Evolutionary conservation across 352 stramenopile species (phyloP), one percentile per base, ranked within the genome.

Genomic region (Globisporangium cederbergense): DNA sequence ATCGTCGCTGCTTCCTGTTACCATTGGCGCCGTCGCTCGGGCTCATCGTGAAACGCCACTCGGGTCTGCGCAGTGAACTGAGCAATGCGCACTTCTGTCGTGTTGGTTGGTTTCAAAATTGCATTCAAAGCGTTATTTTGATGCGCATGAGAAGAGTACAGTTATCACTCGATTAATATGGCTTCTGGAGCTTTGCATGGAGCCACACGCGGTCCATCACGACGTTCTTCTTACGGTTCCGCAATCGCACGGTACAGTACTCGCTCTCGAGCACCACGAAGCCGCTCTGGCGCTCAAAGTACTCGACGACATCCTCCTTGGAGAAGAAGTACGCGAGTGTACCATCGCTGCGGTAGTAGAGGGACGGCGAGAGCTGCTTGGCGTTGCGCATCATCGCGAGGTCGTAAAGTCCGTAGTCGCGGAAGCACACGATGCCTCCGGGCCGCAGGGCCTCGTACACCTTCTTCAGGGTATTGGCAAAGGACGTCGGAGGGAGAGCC

Each of bases 321-420:
- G 81, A 94, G 71, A 94, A 94, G 54, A 91, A 92, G 67, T 74
- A 90, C 7, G 83, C 85, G 38, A 94, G 76, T 34, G 82, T 93
- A 55, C 81, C 81, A 68, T 94, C 85, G 52, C 78, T 88, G 52
- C 85, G 85, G 63, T 89, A 91, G 62, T 82, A 93, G 18, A 94
- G 73, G 64, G 68, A 79, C 13, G 66, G 66, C 0, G 58, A 67
- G 20, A 92, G 56, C 45, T 78, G 79, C 70, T 94, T 91, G 58
- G 79, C 74, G 57, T 86, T 95, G 53, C 86, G 83, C 16, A 86
- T 73, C 87, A 96, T 95, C 30, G 88, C 86, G 11, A 96, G 73
- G 60, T 96, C 88, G 69, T 92, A 96, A 18, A 94, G 74, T 11
- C 84, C 88, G 47, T 95, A 96, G 72, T 96, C 88, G 32, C 88